A percentile compares a stretch with the other conserved stretches of the same genome.
These are phyloP conservation scores for Exophiala bonariae DNA, from an alignment of 2,329 filamentous ascomycete species.

Conservation along the genomic window DNA sequence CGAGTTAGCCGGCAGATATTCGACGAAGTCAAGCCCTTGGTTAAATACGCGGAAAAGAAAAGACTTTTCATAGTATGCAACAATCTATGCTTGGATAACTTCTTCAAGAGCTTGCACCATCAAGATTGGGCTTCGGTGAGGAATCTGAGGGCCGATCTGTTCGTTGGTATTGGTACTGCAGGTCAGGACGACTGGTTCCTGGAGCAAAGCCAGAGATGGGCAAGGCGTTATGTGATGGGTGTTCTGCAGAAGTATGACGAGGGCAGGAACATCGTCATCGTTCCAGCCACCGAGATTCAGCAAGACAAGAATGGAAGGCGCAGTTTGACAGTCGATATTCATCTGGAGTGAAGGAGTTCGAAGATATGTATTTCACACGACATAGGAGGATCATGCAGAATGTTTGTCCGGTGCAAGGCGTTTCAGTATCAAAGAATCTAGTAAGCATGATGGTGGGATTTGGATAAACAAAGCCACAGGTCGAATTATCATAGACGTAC, in stretches of 20 bases:
- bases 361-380: too few relatives aligned
- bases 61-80: slow-evolving; percentile 18
- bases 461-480: too few relatives aligned
- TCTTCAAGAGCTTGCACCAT: slow-evolving; percentile 14
- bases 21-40: slow-evolving; percentile 13
- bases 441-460: too few relatives aligned
- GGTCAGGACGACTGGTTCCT: slow-evolving; percentile 22
- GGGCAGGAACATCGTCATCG: slow-evolving; percentile 10
- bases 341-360: slow-evolving; percentile 9
- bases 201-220: slow-evolving; percentile 19
- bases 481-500: too few relatives aligned
- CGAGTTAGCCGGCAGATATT: slow-evolving; percentile 17
- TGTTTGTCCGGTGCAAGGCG: too few relatives aligned
- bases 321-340: slow-evolving; percentile 16
- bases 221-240: slow-evolving; percentile 15
- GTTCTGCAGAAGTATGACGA: slow-evolving; percentile 12
- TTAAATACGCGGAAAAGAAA: slow-evolving; percentile 1
- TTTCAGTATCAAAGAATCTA: too few relatives aligned
- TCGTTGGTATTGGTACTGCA: slow-evolving; percentile 15
- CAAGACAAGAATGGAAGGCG: slow-evolving; percentile 14
- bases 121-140: slow-evolving; percentile 18
- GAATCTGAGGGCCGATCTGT: slow-evolving; percentile 16
- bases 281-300: slow-evolving; percentile 10
- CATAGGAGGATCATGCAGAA: too few relatives aligned
- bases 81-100: slow-evolving; percentile 19